Base-by-base conservation (phyloP, 352 stramenopile genomes). In the Phytophthora hybrid region DNA sequence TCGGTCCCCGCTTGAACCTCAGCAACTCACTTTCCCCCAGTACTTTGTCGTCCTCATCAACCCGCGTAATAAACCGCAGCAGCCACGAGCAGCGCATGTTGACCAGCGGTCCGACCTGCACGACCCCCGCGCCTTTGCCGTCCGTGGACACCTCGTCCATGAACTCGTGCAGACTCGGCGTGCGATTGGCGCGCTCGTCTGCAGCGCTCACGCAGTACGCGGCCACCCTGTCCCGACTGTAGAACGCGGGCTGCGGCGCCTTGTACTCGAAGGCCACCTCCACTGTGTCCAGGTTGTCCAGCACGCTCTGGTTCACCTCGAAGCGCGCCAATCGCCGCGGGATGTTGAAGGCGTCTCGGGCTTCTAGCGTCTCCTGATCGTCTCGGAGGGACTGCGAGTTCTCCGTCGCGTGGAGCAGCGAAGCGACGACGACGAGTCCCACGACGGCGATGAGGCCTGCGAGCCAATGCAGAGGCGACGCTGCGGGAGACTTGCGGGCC, bases 1-100 rank as follows among this genome's bases (percentile, higher is more conserved):
- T 79, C 11, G 62, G 29, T 21, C 82, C 84, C 13, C 63, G 63
- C 18, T 58, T 71, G 19, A 83, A 84, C 46, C 58, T 75, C 44
- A 91, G 49, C 10, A 84, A 29, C 34, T 75, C 46, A 1, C 67
- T 81, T 31, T 82, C 74, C 3, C 49, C 72, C 23, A 88, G 63
- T 46, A 78, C 78, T 26, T 26, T 26, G 23, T 26, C 23, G 23
- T 26, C 23, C 7, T 74, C 55, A 18, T 70, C 57, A 14, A 69
- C 69, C 18, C 49, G 44, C 8, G 79, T 78, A 18, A 84, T 55
- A 58, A 85, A 88, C 37, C 73, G 61, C n/a, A 88, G 72, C 52
- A 80, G 62, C 71, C 79, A 88, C 41, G 71, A 74, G 66, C 81
- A 88, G 16, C 81, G 67, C 71, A 88, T 85, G 62, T 88, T 88